These are phyloP conservation scores for Agastache rugosa DNA, from an alignment of 257 asterid species.

Conservation along the genomic window DNA sequence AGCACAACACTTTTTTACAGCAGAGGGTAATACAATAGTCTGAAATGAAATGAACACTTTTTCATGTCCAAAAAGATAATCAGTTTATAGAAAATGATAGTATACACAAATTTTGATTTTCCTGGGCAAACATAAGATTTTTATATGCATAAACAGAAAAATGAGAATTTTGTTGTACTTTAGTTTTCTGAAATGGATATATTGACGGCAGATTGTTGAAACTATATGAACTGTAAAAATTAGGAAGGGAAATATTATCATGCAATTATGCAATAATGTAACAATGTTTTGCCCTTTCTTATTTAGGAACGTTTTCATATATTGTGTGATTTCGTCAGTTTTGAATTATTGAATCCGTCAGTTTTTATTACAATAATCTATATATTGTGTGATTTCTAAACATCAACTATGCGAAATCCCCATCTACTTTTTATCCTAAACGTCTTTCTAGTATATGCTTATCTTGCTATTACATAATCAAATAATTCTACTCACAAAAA, in stretches of 20 bases:
- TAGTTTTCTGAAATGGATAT: not conserved
- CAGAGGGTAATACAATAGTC: conserved; percentile 43
- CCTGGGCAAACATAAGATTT: not conserved
- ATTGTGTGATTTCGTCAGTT: no score
- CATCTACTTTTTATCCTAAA: not conserved
- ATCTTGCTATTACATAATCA: not conserved
- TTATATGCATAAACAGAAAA: not conserved
- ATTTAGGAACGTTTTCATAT: not conserved
- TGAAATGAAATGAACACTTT: conserved; percentile 37
- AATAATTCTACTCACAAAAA: no score
- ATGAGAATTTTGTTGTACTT: not conserved
- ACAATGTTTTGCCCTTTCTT: not conserved
- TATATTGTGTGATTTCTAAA: no score
- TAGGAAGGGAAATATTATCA: not conserved
- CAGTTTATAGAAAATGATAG: not conserved
- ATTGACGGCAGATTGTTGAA: not conserved
- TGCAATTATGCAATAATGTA: not conserved
- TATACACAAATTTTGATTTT: conserved; percentile 3
- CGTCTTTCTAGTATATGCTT: not conserved
- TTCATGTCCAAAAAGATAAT: not conserved
- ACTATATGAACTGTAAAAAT: not conserved
- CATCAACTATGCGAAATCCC: not conserved
- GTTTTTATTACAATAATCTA: no score
- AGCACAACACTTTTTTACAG: conserved; percentile 78
- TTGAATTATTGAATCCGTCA: no score